A percentile compares a stretch with the other conserved stretches of the same genome.
phyloP scores from a whole-genome alignment of 345 rosid species.

The Rhodamnia rubescens region DNA sequence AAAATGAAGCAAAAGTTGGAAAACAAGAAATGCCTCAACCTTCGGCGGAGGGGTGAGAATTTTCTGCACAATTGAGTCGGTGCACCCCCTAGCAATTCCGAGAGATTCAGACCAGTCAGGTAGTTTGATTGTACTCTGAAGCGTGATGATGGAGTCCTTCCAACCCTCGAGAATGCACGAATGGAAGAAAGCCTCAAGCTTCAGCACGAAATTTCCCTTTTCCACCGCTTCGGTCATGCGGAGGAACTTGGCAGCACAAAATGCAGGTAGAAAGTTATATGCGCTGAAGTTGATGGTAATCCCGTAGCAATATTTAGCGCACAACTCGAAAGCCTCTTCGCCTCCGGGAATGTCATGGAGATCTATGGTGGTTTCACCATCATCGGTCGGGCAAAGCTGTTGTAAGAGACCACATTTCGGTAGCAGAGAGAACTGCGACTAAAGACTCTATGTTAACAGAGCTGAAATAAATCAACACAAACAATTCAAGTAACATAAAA shows the following conservation, averaged over 20 bases:
- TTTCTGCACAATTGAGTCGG: slow-evolving; percentile 75
- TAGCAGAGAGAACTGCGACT: slow-evolving; percentile 72
- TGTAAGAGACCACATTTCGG: slow-evolving; percentile 83
- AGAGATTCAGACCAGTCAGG: slow-evolving; percentile 88
- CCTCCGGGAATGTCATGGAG: slow-evolving; percentile 94
- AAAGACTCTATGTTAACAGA: background rate
- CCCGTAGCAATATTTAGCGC: slow-evolving; percentile 93
- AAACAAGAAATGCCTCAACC: slow-evolving; percentile 22
- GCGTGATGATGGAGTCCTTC: slow-evolving; percentile 80
- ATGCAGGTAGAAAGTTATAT: slow-evolving; percentile 67
- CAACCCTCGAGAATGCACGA: slow-evolving; percentile 92
- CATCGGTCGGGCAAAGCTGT: slow-evolving; percentile 46
- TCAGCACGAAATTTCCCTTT: slow-evolving; percentile 61
- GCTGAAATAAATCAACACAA: background rate
- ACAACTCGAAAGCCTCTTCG: slow-evolving; percentile 83
- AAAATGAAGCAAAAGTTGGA: background rate
- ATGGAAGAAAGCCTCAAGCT: slow-evolving; percentile 82
- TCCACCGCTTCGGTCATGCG: slow-evolving; percentile 82
- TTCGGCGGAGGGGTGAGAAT: slow-evolving; percentile 62
- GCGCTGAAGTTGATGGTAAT: slow-evolving; percentile 84
- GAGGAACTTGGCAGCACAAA: slow-evolving; percentile 89
- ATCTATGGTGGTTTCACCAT: slow-evolving; percentile 42
- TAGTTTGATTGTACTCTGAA: slow-evolving; percentile 53
- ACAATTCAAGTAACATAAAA: background rate
- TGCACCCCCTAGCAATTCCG: slow-evolving; percentile 73